Conservation (phyloP, 257 asterid genomes). For the Verbena officinalis region DNA sequence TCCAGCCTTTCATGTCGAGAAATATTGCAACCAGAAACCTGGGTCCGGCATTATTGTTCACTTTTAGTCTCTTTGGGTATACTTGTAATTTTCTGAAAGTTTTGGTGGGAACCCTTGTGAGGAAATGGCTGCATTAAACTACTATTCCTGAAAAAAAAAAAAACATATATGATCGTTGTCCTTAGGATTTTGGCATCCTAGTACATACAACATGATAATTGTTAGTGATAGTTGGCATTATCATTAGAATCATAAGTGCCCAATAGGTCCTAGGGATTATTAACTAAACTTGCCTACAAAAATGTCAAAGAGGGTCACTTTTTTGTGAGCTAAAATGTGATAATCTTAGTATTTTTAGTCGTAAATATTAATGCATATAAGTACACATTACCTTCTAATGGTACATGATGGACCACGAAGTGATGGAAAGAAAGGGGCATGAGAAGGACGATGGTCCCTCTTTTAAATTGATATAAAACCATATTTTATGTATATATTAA, state of each 20-base stretch:
- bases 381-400: neutral
- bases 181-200: slow-evolving; percentile 19
- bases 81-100: neutral
- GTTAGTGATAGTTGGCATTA: slow-evolving; percentile 23
- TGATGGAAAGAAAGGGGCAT: no score
- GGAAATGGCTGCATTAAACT: slow-evolving; percentile 24
- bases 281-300: slow-evolving; percentile 35
- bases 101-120: slow-evolving; percentile 25
- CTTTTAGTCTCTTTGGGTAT: slow-evolving; percentile 23
- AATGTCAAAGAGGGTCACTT: neutral
- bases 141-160: neutral
- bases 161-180: slow-evolving; percentile 18
- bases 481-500: no score
- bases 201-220: neutral
- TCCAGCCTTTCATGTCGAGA: neutral
- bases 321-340: neutral
- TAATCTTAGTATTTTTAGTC: neutral
- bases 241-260: slow-evolving; percentile 2
- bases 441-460: no score
- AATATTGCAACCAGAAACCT: neutral
- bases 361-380: neutral
- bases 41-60: neutral
- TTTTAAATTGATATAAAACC: no score
- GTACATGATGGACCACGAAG: neutral
- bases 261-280: slow-evolving; percentile 9